A percentile compares a stretch with the other conserved stretches of the same genome.
These are phyloP conservation scores for Volvox carteri DNA, from an alignment of 163 green algal species.

Conservation along the genomic window DNA sequence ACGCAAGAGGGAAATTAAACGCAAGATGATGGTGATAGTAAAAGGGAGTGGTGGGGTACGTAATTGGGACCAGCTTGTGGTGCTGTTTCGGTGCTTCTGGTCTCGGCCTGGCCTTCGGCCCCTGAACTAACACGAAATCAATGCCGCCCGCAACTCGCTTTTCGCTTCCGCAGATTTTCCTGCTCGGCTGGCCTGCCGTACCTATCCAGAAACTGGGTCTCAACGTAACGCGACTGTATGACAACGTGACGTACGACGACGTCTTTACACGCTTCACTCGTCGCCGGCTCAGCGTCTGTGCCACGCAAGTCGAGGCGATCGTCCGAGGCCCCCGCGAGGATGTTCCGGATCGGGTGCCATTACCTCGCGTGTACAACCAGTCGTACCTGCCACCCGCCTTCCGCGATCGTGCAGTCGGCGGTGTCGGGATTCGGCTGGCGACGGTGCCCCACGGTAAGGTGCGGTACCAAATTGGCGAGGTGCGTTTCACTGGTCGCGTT, in stretches of 20 bases:
- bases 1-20: too few species aligned
- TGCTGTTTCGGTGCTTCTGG: too few species aligned
- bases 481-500: constrained; percentile 15
- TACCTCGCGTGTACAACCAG: neutral
- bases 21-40: too few species aligned
- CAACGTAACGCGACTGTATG: neutral
- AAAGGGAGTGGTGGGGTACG: too few species aligned
- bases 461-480: neutral
- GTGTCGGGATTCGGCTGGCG: constrained; percentile 9
- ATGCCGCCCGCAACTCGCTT: too few species aligned
- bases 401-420: neutral
- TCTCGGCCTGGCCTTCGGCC: too few species aligned
- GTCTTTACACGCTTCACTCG: neutral
- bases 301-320: neutral
- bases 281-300: neutral
- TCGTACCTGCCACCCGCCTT: neutral
- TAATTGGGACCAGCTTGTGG: too few species aligned
- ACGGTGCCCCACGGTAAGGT: neutral
- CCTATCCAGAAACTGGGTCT: neutral
- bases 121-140: too few species aligned
- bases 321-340: neutral
- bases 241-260: neutral
- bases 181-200: constrained; percentile 29
- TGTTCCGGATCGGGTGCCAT: neutral
- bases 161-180: constrained; percentile 6